These are phyloP conservation scores for Chaetoscypha palmicola DNA, from an alignment of 2,329 filamentous ascomycete species.

Conservation along the genomic window DNA sequence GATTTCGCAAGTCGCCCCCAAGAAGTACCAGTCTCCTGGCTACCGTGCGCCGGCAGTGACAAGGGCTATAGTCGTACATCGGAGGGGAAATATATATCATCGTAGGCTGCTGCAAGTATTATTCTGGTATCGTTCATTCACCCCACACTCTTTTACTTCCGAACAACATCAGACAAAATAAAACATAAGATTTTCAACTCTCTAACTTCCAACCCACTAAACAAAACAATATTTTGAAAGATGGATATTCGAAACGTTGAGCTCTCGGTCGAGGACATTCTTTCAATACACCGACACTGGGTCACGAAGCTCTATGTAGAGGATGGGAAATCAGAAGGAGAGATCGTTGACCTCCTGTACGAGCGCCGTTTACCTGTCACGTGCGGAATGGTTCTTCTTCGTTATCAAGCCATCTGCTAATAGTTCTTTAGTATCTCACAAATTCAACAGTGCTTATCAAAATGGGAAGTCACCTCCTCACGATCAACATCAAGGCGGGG, in stretches of 20 bases:
- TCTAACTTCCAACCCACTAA: background rate
- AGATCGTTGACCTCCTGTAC: slow-evolving; percentile 19
- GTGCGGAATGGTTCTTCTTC: slow-evolving; percentile 12
- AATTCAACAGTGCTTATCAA: slow-evolving; percentile 16
- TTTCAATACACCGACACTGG: slow-evolving; percentile 18
- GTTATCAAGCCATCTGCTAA: no score
- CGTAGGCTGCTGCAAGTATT: background rate
- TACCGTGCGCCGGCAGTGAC: background rate
- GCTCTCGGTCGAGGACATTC: slow-evolving; percentile 20
- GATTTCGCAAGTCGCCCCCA: background rate
- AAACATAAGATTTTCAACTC: no score
- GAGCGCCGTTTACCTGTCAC: slow-evolving; percentile 15
- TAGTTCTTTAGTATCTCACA: slow-evolving; percentile 15
- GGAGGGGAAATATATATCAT: background rate
- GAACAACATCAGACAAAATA: background rate
- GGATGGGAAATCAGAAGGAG: slow-evolving; percentile 16
- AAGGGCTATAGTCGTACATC: background rate
- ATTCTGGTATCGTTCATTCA: background rate
- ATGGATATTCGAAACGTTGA: slow-evolving; percentile 19
- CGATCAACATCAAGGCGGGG: slow-evolving; percentile 4
- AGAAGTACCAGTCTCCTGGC: background rate
- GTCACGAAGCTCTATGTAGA: slow-evolving; percentile 20
- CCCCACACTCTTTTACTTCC: background rate
- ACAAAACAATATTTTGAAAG: background rate
- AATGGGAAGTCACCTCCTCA: slow-evolving; percentile 14